Percentiles rank a stretch among this genome's conserved stretches.
phyloP scores from a whole-genome alignment of 441 rosid genomes.

The Syzygium malaccense region DNA sequence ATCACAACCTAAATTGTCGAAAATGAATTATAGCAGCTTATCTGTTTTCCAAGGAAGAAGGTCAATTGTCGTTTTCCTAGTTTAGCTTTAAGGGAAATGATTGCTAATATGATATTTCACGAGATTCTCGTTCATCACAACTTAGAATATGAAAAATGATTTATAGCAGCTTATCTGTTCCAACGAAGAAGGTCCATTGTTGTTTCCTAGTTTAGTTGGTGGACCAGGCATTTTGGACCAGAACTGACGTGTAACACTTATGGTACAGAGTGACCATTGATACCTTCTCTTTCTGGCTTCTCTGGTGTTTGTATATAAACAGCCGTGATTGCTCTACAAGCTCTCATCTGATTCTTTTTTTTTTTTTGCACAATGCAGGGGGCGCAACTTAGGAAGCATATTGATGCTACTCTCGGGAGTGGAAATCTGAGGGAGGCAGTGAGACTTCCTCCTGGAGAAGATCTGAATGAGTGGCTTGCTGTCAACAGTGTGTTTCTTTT shows the following conservation, averaged over 20 bases:
- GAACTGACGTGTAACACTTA: background rate
- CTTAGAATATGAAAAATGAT: background rate
- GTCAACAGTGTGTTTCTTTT: slow-evolving; percentile 54
- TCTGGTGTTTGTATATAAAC: background rate
- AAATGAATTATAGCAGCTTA: background rate
- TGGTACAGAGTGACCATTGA: background rate
- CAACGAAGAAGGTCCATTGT: background rate
- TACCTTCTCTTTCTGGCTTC: background rate
- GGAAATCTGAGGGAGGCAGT: slow-evolving; percentile 98
- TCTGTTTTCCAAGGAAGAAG: background rate
- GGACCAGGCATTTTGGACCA: background rate
- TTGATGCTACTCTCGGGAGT: slow-evolving; percentile 94
- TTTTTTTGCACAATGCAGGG: slow-evolving; percentile 42
- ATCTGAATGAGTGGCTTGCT: slow-evolving; percentile 95
- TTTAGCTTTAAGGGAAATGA: background rate
- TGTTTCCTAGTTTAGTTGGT: background rate
- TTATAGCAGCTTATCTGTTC: background rate
- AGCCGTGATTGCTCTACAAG: background rate
- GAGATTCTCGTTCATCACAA: background rate
- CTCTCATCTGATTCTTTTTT: background rate
- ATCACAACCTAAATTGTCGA: background rate
- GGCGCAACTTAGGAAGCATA: slow-evolving; percentile 93
- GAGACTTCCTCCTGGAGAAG: slow-evolving; percentile 97
- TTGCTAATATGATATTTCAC: background rate
- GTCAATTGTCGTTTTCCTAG: background rate